A percentile compares a stretch with the other conserved stretches of the same genome.
phyloP scores from a whole-genome alignment of 306 rosid species.

The Gastrolobium bilobum region DNA sequence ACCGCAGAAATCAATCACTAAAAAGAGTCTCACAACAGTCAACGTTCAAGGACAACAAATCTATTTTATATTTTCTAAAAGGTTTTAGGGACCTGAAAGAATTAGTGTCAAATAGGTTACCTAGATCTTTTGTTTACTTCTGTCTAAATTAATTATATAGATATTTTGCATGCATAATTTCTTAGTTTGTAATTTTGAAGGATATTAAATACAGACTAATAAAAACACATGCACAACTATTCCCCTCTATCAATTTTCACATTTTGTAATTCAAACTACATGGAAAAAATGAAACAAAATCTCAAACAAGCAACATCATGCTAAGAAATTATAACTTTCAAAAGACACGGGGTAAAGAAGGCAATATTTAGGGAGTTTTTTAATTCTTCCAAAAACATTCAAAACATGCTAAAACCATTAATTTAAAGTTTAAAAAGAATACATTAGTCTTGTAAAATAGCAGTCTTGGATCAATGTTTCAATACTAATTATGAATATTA shows the following conservation, averaged over 20 bases:
- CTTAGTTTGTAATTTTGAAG: neutral
- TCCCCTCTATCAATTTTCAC: neutral
- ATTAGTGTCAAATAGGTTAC: neutral
- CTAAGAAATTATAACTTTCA: constrained; percentile 26
- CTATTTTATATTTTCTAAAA: neutral
- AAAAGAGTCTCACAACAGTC: neutral
- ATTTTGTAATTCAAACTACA: neutral
- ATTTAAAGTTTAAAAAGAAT: constrained; percentile 15
- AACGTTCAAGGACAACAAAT: neutral
- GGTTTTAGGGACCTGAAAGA: neutral
- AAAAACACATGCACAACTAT: neutral
- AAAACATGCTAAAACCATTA: neutral
- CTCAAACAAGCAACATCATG: constrained; percentile 20
- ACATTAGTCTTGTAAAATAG: neutral
- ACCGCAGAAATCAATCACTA: neutral
- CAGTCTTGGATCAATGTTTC: neutral
- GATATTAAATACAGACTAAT: neutral
- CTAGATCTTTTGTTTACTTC: neutral
- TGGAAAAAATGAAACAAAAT: neutral
- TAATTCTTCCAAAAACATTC: neutral
- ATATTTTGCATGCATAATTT: constrained; percentile 11
- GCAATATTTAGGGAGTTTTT: neutral
- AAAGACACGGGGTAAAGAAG: neutral
- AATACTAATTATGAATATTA: neutral
- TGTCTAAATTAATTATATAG: neutral